phyloP scores from a whole-genome alignment of 2,329 filamentous ascomycete genomes.

The Meredithiella fracta region DNA sequence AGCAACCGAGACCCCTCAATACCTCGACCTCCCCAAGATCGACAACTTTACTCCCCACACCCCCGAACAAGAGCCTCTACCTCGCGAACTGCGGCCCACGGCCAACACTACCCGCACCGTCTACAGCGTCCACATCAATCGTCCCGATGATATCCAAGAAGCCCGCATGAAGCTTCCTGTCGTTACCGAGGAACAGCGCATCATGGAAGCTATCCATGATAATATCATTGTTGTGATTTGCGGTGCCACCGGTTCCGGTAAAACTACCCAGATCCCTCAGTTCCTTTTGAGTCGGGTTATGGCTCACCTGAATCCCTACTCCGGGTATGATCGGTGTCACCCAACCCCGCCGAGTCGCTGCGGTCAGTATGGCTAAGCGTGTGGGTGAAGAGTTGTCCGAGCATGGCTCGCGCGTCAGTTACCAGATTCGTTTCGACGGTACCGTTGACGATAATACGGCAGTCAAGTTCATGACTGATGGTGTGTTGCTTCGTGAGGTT shows the following conservation, averaged over 20 bases:
- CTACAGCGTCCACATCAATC: constrained; percentile 55
- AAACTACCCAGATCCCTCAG: constrained; percentile 93
- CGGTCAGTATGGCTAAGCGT: constrained; percentile 90
- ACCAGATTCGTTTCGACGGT: constrained; percentile 91
- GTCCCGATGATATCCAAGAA: constrained; percentile 58
- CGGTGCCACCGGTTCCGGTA: constrained; percentile 89
- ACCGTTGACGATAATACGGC: constrained; percentile 65
- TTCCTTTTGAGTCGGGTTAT: constrained; percentile 93
- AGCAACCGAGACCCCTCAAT: constrained; percentile 27
- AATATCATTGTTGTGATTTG: constrained; percentile 82
- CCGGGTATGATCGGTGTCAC: constrained; percentile 91
- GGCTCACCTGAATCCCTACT: constrained; percentile 62
- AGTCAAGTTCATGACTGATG: constrained; percentile 98
- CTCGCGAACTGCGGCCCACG: constrained; percentile 46
- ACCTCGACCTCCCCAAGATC: constrained; percentile 37
- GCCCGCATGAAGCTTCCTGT: constrained; percentile 69
- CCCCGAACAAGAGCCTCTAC: constrained; percentile 54
- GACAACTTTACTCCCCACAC: constrained; percentile 50
- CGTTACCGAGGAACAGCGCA: constrained; percentile 85
- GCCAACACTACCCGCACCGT: constrained; percentile 50
- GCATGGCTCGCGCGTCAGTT: constrained; percentile 61
- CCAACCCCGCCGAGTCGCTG: constrained; percentile 84
- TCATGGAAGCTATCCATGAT: constrained; percentile 95
- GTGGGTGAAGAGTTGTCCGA: constrained; percentile 73
- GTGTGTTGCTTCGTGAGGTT: constrained; percentile 82